Base-by-base conservation (phyloP, 345 rosid genomes). In the Linum trigynum region DNA sequence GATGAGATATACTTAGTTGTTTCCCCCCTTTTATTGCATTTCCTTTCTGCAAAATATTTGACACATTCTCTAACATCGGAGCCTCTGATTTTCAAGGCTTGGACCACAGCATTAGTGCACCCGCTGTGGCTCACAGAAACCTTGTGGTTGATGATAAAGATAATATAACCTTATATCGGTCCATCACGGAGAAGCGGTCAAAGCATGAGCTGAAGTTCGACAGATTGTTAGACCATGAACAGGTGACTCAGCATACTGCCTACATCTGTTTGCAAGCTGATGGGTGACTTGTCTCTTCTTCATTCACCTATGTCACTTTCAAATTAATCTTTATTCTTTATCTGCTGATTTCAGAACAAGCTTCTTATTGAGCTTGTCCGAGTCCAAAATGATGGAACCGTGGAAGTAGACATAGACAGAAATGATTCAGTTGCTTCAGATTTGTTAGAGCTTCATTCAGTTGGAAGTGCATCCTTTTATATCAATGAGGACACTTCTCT, bases 371-470 rank as follows among this genome's bases (percentile, higher is more conserved):
- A 94, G 77, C 82, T 94, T 59, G 89, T 94, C 69, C 86, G 79
- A 74, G 86, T 88, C 72, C 97, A 94, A 84, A 88, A 84, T 64
- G 95, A 94, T 42, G 99, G 99, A 68, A 94, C 95, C 0, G 97
- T 94, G 63, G 95, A 85, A 78, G 97, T 94, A 71, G 95, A 91
- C 74, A 74, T 94, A 56, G 78, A 74, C 65, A 85, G 79, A 62
- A 85, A 75, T 69, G 68, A 80, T 2, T 83, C 90, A 51, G 95
- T 85, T 63, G 87, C 95, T 69, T 83, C 97, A 36, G 92, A 94
- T 74, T 67, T 90, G 63, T 81, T 85, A 67, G 96, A 86, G 78
- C 81, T 90, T 73, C 82, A 81, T 39, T 76, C 85, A 38, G 74
- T 68, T 62, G 89, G 75, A 79, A 86, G 77, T 64, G 63, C 77